Conservation (phyloP, 2,329 filamentous ascomycete species). For the Aspergillus amoenus region DNA sequence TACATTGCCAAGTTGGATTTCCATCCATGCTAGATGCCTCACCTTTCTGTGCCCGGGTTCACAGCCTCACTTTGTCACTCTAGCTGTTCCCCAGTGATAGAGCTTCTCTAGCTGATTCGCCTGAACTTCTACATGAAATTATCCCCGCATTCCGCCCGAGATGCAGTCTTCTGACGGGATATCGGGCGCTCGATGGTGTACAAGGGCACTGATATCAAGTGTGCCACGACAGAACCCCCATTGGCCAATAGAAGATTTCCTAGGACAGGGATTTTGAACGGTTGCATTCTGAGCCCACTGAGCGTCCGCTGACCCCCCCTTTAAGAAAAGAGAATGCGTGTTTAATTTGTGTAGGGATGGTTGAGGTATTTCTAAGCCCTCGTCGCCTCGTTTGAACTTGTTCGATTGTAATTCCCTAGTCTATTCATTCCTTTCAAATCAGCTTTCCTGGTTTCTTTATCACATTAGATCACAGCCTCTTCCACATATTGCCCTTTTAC, state of each 20-base stretch:
- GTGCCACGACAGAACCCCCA: slow-evolving; percentile 3
- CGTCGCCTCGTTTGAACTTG: not conserved
- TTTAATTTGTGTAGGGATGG: not conserved
- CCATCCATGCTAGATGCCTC: slow-evolving; percentile 10
- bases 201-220: slow-evolving; percentile 1
- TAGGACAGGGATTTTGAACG: slow-evolving; percentile 10
- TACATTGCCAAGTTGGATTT: not conserved
- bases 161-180: not conserved
- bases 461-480: not conserved
- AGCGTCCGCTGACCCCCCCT: slow-evolving; percentile 2
- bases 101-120: slow-evolving; percentile 6
- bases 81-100: not conserved
- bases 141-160: slow-evolving; percentile 2
- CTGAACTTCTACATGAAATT: not conserved
- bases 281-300: slow-evolving; percentile 3
- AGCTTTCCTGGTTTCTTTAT: not conserved
- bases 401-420: not conserved
- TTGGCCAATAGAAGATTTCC: slow-evolving; percentile 8
- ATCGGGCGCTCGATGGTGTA: slow-evolving; percentile 6
- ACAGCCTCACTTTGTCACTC: slow-evolving; percentile 5
- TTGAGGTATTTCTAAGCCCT: slow-evolving; percentile 8
- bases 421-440: not conserved
- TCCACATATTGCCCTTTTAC: not conserved
- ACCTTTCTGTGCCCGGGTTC: slow-evolving; percentile 9
- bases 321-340: slow-evolving; percentile 7